A percentile compares a stretch with the other conserved stretches of the same genome.
Conservation (phyloP, 1,139 yeast genomes). For the Debaryomyces robertsiae region DNA sequence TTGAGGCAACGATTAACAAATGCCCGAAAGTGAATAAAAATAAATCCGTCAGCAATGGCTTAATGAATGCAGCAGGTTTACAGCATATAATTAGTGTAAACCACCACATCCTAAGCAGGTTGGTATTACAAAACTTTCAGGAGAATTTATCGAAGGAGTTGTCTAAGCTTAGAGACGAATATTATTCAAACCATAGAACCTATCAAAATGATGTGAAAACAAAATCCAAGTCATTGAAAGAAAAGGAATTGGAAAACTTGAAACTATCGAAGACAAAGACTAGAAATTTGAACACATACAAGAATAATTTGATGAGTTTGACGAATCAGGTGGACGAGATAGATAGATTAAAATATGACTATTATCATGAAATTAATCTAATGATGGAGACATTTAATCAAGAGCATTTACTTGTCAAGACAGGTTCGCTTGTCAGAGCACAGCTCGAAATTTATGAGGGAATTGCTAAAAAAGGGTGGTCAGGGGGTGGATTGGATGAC, state of each 20-base stretch:
- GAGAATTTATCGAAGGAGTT: constrained; percentile 54
- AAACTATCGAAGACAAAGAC: constrained; percentile 57
- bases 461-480: constrained; percentile 82
- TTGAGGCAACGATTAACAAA: constrained; percentile 53
- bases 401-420: constrained; percentile 50
- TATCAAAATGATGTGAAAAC: constrained; percentile 58
- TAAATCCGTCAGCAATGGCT: constrained; percentile 63
- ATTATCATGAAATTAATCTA: constrained; percentile 65
- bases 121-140: constrained; percentile 55
- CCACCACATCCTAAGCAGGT: constrained; percentile 66
- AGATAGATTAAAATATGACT: constrained; percentile 73
- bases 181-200: constrained; percentile 46
- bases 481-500: constrained; percentile 82
- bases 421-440: constrained; percentile 72
- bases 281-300: constrained; percentile 63
- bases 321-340: constrained; percentile 79
- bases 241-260: constrained; percentile 58
- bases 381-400: constrained; percentile 48
- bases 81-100: constrained; percentile 79
- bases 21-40: constrained; percentile 71
- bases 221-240: constrained; percentile 52
- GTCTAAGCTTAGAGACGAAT: constrained; percentile 39
- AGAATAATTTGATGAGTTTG: constrained; percentile 63
- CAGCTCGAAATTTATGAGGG: constrained; percentile 82
- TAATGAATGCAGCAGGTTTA: constrained; percentile 74